Evolutionary conservation across 805 yeast species (phyloP), one percentile per base, ranked within the genome.

Genomic region (Ogataea dorogensis): DNA sequence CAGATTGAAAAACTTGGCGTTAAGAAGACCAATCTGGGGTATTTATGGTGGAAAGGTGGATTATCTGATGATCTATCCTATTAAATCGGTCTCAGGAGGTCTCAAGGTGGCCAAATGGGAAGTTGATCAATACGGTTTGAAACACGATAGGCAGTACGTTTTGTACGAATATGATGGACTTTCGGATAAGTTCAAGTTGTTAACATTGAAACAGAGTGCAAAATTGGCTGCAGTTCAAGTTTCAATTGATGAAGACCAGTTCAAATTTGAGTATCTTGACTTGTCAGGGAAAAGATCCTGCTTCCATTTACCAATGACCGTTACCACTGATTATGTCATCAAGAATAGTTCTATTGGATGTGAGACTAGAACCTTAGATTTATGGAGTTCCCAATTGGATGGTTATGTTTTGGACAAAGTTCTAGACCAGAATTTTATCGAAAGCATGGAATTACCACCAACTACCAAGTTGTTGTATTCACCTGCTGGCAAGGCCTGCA

Each of bases 11-110:
- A 32, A 39, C 16, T 11, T 9, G 3, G 8, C 44, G 3, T 20
- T 38, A 17, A n/a, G 33, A 4, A 29, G 12, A 16, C 17, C 18
- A 7, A 24, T 37, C 3, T 20, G 23, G 9, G 58, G 56, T 4
- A 40, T 34, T 7, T 22, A 46, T 27, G 59, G 56, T 11, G 59
- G 61, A 6, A 21, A 10, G 2, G 40, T 59, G n/a, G 51, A 53
- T 17, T 30, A 47, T 28, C 31, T 58, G 38, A 36, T 52, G 4
- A 40, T 59, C 4, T 59, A 56, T 32, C 64, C 64, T 1, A 53
- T 59, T 31, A 59, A 59, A 30, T 48, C 59, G 3, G 51, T 49
- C 5, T 41, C 52, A 11, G 47, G 31, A 9, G 63, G 62, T 3
- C 18, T 56, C 12, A 42, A 38, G 14, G 56, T 53, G 6, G 42